Evolutionary conservation across 1,139 yeast genomes (phyloP).

Genomic region (Diutina scorzettiae): DNA sequence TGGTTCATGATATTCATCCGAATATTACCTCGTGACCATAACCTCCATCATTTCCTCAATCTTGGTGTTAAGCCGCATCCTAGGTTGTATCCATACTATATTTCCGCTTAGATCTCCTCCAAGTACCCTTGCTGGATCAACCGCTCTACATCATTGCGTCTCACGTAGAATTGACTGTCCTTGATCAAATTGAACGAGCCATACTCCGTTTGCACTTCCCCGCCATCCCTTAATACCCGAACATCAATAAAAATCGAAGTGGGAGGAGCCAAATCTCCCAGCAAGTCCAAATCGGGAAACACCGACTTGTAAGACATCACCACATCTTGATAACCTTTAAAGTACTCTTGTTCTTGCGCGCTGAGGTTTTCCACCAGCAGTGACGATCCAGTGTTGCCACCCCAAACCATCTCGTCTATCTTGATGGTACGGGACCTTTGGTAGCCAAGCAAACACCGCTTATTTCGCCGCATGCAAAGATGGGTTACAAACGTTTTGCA

Average conservation of each 20-base stretch:
- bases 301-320: slow-evolving; percentile 67
- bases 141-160: slow-evolving; percentile 89
- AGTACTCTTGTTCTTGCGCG: slow-evolving; percentile 73
- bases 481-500: slow-evolving; percentile 78
- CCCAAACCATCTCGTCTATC: slow-evolving; percentile 65
- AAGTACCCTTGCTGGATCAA: slow-evolving; percentile 89
- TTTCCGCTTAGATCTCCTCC: slow-evolving; percentile 33
- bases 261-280: slow-evolving; percentile 86
- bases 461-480: slow-evolving; percentile 73
- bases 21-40: too few species aligned
- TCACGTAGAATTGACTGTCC: slow-evolving; percentile 87
- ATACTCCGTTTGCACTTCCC: slow-evolving; percentile 94
- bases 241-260: slow-evolving; percentile 87
- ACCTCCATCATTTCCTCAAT: too few species aligned
- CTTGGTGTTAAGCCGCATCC: too few species aligned
- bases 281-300: slow-evolving; percentile 75
- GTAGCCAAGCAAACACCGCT: slow-evolving; percentile 79
- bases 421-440: slow-evolving; percentile 59
- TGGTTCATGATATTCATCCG: too few species aligned
- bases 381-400: slow-evolving; percentile 12
- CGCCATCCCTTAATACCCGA: slow-evolving; percentile 85
- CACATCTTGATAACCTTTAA: slow-evolving; percentile 57
- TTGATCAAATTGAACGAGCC: slow-evolving; percentile 94
- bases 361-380: slow-evolving; percentile 40
- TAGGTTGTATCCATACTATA: neutral